A percentile compares a stretch with the other conserved stretches of the same genome.
Evolutionary conservation across 208 protist species (phyloP).

Genomic region (Leishmania braziliensis): DNA sequence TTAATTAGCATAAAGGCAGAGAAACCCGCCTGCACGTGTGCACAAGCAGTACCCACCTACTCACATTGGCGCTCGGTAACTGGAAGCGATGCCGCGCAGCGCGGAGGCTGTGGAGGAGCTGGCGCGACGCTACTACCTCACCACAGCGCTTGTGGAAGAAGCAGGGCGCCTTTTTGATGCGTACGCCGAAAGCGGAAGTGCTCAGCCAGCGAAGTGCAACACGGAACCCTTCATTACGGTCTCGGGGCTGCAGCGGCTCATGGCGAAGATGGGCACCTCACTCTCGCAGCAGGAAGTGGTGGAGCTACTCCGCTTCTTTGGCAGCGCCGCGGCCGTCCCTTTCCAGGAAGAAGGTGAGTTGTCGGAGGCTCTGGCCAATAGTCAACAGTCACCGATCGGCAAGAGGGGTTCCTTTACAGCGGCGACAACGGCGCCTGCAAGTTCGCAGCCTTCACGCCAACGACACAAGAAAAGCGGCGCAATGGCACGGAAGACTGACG

Average conservation of each 20-base stretch:
- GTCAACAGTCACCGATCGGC: background rate
- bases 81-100: background rate
- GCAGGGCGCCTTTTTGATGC: slow-evolving; percentile 41
- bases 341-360: background rate
- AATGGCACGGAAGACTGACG: background rate
- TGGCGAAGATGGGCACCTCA: slow-evolving; percentile 41
- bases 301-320: slow-evolving; percentile 42
- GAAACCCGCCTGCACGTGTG: background rate
- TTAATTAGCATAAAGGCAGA: background rate
- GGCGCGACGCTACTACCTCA: slow-evolving; percentile 43
- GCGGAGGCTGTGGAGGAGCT: slow-evolving; percentile 27
- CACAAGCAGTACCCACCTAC: background rate
- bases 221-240: slow-evolving; percentile 37
- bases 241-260: slow-evolving; percentile 48
- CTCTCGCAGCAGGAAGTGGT: slow-evolving; percentile 57
- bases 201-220: background rate
- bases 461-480: background rate
- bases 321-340: slow-evolving; percentile 2
- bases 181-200: slow-evolving; percentile 12
- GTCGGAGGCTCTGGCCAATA: background rate
- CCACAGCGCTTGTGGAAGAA: slow-evolving; percentile 34
- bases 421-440: background rate
- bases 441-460: background rate
- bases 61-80: background rate
- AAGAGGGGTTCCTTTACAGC: background rate